Percentiles rank a stretch among this genome's conserved stretches.
phyloP scores from a whole-genome alignment of 345 rosid genomes.

The Cardamine chenopodiifolia region DNA sequence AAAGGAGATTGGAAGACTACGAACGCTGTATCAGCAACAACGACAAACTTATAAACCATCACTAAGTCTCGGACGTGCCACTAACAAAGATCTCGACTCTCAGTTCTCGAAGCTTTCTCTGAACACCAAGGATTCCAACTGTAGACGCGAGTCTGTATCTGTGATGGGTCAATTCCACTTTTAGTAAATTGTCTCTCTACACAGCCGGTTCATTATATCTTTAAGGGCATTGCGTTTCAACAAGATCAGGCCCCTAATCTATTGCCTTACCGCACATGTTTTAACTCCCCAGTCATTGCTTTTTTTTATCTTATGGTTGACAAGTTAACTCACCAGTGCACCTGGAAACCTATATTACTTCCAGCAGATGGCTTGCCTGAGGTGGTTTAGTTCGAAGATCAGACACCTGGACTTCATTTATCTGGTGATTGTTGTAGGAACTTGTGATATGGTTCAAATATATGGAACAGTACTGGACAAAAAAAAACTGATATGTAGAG shows the following conservation, averaged over 20 bases:
- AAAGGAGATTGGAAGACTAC: slow-evolving; percentile 87
- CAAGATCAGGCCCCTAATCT: slow-evolving; percentile 20
- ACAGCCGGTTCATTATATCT: slow-evolving; percentile 12
- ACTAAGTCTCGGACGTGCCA: slow-evolving; percentile 65
- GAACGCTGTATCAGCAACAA: slow-evolving; percentile 71
- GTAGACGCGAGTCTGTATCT: slow-evolving; percentile 66
- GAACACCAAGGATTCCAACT: slow-evolving; percentile 65
- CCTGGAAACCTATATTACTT: slow-evolving; percentile 54
- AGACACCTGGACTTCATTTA: slow-evolving; percentile 43
- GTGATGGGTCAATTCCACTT: slow-evolving; percentile 65
- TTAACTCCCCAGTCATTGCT: slow-evolving; percentile 10
- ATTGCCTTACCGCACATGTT: slow-evolving; percentile 10
- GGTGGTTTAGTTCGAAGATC: slow-evolving; percentile 58
- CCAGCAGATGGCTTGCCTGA: slow-evolving; percentile 67
- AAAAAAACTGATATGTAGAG: slow-evolving; percentile 33
- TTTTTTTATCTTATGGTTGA: slow-evolving; percentile 24
- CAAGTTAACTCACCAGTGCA: slow-evolving; percentile 51
- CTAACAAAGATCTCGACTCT: slow-evolving; percentile 85
- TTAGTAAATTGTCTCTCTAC: slow-evolving; percentile 44
- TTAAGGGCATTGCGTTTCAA: slow-evolving; percentile 5
- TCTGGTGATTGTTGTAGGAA: slow-evolving; percentile 39
- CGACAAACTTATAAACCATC: slow-evolving; percentile 59
- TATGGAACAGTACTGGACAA: slow-evolving; percentile 41
- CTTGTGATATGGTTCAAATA: slow-evolving; percentile 31
- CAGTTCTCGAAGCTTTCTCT: slow-evolving; percentile 82